Conservation (phyloP, 352 stramenopile genomes). For the Elongisporangium anandrum region DNA sequence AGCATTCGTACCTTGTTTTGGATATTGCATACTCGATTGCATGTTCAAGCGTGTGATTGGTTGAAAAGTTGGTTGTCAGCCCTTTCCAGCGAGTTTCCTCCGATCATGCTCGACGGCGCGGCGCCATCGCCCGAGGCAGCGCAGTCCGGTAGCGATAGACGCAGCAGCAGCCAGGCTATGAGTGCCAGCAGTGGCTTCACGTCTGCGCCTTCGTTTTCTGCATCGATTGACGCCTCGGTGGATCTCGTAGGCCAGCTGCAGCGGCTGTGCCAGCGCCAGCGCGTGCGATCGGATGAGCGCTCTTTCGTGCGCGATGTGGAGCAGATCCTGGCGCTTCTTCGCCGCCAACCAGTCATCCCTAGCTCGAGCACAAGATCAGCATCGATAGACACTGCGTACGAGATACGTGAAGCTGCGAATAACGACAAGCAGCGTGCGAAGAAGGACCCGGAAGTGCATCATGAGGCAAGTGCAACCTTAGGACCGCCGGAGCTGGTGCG, state of each 20-base stretch:
- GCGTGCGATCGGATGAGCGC: slow-evolving; percentile 57
- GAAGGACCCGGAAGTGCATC: background rate
- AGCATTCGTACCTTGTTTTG: background rate
- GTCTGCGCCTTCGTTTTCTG: background rate
- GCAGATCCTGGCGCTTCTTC: slow-evolving; percentile 40
- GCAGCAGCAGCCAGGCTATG: slow-evolving; percentile 3
- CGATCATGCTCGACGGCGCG: background rate
- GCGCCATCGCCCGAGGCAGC: background rate
- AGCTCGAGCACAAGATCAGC: background rate
- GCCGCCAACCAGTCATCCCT: slow-evolving; percentile 10
- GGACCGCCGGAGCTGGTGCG: slow-evolving; percentile 1
- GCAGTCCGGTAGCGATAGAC: background rate
- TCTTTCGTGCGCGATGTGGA: slow-evolving; percentile 67
- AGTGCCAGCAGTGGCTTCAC: background rate
- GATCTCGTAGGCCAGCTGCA: slow-evolving; percentile 64
- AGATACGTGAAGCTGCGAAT: background rate
- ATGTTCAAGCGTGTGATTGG: background rate
- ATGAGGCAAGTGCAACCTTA: background rate
- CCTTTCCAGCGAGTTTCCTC: background rate
- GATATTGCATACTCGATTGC: background rate
- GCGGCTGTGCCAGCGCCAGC: slow-evolving; percentile 55
- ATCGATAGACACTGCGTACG: background rate
- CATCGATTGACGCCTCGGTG: slow-evolving; percentile 1
- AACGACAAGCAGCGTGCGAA: background rate
- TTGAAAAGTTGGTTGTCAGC: background rate